Conservation (phyloP, 176 grass and related monocot species). For the Poa pratensis region DNA sequence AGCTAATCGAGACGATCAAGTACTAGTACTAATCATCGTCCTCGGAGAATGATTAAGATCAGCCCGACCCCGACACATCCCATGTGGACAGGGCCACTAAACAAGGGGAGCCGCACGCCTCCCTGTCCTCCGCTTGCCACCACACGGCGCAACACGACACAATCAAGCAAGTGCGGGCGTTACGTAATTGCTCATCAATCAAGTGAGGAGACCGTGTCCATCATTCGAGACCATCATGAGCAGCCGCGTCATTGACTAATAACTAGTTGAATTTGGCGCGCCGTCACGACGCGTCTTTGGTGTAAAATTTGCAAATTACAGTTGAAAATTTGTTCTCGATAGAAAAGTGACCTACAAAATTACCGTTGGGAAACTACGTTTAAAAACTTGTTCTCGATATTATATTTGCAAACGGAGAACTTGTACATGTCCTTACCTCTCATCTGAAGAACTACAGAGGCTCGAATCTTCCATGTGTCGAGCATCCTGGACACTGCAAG, state of each 20-base stretch:
- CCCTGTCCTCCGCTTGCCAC: background rate
- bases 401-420: too few species aligned
- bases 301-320: too few species aligned
- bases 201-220: background rate
- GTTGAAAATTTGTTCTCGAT: too few species aligned
- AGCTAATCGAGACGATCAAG: background rate
- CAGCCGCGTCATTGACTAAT: background rate
- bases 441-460: too few species aligned
- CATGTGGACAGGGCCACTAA: slow-evolving; percentile 44
- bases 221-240: background rate
- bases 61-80: background rate
- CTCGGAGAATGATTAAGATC: background rate
- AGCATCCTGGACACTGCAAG: too few species aligned
- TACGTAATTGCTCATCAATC: background rate
- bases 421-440: too few species aligned
- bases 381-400: too few species aligned
- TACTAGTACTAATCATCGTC: background rate
- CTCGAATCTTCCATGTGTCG: too few species aligned
- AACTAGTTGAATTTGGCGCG: too few species aligned
- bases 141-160: background rate
- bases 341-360: too few species aligned
- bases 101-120: slow-evolving; percentile 37
- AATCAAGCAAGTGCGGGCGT: background rate
- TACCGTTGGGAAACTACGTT: too few species aligned
- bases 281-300: too few species aligned